A percentile compares a stretch with the other conserved stretches of the same genome.
phyloP scores from a whole-genome alignment of 352 stramenopile species.

The Phytophthora fragariae region DNA sequence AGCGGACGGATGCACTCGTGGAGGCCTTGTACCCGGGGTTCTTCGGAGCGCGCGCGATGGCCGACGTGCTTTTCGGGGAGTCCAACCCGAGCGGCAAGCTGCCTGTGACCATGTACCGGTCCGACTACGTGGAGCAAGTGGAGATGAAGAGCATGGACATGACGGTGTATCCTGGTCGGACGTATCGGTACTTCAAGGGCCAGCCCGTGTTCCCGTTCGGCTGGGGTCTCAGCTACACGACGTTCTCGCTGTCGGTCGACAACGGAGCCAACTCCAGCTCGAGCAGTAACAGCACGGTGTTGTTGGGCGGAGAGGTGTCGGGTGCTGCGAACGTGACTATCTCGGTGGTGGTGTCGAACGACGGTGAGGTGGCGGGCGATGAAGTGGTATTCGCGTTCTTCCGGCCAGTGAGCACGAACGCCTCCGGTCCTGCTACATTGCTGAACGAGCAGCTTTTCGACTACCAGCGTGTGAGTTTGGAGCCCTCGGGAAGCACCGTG shows the following conservation, averaged over 20 bases:
- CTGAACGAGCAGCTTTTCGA: constrained; percentile 77
- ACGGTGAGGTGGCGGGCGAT: constrained; percentile 53
- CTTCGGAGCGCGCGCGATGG: constrained; percentile 80
- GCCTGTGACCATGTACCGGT: constrained; percentile 89
- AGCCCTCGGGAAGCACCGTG: constrained; percentile 26
- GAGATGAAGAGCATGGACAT: constrained; percentile 93
- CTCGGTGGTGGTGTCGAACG: constrained; percentile 55
- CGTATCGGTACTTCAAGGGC: constrained; percentile 93
- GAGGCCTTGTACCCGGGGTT: constrained; percentile 89
- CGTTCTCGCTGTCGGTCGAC: constrained; percentile 50
- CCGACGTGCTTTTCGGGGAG: constrained; percentile 86
- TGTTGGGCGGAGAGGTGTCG: constrained; percentile 30
- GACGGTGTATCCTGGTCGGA: constrained; percentile 87
- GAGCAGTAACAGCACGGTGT: background rate
- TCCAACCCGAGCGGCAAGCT: constrained; percentile 84
- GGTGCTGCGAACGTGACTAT: constrained; percentile 44
- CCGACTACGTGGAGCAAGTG: constrained; percentile 76
- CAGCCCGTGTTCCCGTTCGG: constrained; percentile 91
- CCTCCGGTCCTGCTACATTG: constrained; percentile 54
- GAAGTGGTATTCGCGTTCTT: constrained; percentile 80
- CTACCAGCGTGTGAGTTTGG: constrained; percentile 57
- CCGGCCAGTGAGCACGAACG: constrained; percentile 54
- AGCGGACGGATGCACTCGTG: constrained; percentile 70
- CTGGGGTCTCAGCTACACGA: constrained; percentile 90
- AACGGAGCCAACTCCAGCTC: constrained; percentile 3